phyloP scores from a whole-genome alignment of 2,329 filamentous ascomycete species.

The Trichophaea hybrida region DNA sequence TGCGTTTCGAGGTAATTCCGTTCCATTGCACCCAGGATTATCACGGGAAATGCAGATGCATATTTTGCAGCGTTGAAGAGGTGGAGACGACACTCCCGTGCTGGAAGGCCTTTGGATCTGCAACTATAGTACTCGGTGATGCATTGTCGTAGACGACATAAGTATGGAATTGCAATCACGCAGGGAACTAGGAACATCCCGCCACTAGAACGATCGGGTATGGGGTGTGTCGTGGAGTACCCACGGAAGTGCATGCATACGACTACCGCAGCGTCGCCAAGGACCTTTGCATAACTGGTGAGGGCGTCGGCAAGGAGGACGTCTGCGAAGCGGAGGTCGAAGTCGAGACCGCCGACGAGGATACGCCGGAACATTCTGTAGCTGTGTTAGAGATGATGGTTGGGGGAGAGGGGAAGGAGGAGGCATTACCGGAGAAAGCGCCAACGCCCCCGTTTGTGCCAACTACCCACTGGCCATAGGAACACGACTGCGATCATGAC shows the following conservation, averaged over 20 bases:
- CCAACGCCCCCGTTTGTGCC: slow-evolving; percentile 24
- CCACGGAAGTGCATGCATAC: slow-evolving; percentile 80
- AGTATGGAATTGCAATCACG: slow-evolving; percentile 65
- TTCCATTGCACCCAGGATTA: slow-evolving; percentile 63
- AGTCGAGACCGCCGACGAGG: slow-evolving; percentile 69
- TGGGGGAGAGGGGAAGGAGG: neutral
- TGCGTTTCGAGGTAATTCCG: slow-evolving; percentile 43
- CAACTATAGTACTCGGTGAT: slow-evolving; percentile 74
- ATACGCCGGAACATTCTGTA: slow-evolving; percentile 55
- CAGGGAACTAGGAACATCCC: slow-evolving; percentile 67
- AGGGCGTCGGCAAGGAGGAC: slow-evolving; percentile 85
- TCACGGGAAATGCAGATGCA: slow-evolving; percentile 81
- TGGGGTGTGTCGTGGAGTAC: slow-evolving; percentile 55
- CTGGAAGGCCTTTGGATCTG: slow-evolving; percentile 35
- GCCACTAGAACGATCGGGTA: slow-evolving; percentile 69
- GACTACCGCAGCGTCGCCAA: slow-evolving; percentile 77
- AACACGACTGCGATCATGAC: slow-evolving; percentile 57
- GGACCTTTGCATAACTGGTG: slow-evolving; percentile 85
- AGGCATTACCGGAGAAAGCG: slow-evolving; percentile 23
- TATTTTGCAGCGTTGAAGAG: slow-evolving; percentile 93
- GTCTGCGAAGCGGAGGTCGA: slow-evolving; percentile 89
- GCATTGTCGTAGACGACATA: slow-evolving; percentile 84
- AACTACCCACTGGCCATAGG: slow-evolving; percentile 46
- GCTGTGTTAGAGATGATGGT: neutral
- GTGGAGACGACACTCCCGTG: slow-evolving; percentile 46